Evolutionary conservation across 352 stramenopile genomes (phyloP).

Genomic region (Globisporangium paddicum): DNA sequence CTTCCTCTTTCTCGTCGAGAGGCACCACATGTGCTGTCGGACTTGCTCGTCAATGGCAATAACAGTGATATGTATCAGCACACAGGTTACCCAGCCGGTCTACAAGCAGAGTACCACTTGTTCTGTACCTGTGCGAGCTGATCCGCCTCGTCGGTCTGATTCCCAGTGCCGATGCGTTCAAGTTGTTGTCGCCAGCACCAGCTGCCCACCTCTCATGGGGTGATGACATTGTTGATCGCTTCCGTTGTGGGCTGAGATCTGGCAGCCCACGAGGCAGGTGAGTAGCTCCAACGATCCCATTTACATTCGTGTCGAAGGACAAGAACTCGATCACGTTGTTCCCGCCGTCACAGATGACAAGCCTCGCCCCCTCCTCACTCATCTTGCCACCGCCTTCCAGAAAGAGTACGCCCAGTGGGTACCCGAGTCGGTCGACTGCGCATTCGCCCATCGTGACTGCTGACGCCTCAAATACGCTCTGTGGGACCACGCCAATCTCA

Average conservation of each 20-base stretch:
- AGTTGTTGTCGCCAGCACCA: background rate
- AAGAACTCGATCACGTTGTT: slow-evolving; percentile 20
- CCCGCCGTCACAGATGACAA: slow-evolving; percentile 21
- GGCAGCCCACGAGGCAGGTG: background rate
- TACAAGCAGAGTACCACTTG: no score
- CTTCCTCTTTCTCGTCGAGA: background rate
- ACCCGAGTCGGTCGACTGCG: slow-evolving; percentile 7
- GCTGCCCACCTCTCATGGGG: background rate
- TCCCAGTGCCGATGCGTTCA: background rate
- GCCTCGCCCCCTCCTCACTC: background rate
- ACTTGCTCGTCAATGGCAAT: no score
- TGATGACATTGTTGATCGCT: background rate
- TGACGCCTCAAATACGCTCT: slow-evolving; percentile 3
- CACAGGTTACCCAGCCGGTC: no score
- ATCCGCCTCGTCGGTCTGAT: background rate
- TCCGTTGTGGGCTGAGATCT: background rate
- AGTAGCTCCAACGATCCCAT: background rate
- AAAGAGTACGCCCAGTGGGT: slow-evolving; percentile 11
- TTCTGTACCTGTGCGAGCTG: background rate
- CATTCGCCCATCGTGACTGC: background rate
- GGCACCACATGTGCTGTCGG: no score
- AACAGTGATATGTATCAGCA: background rate
- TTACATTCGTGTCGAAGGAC: slow-evolving; percentile 1
- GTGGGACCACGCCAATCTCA: slow-evolving; percentile 18
- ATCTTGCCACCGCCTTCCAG: background rate